phyloP scores from a whole-genome alignment of 192 early-diverging fungal genomes.

The Linnemannia elongata region DNA sequence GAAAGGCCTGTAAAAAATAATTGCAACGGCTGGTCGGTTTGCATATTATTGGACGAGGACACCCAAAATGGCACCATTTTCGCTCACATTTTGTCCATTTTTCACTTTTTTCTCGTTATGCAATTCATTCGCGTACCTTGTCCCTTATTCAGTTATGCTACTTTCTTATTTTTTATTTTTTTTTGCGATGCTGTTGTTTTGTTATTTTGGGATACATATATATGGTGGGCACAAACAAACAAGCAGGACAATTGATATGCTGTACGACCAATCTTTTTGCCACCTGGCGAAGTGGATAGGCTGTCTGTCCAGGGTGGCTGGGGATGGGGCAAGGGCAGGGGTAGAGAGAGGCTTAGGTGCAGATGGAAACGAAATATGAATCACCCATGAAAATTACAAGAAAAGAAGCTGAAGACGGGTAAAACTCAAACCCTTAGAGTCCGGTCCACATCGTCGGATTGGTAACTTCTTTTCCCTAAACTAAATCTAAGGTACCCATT shows the following conservation, averaged over 20 bases:
- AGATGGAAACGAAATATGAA: neutral
- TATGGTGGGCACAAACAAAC: neutral
- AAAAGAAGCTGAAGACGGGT: neutral
- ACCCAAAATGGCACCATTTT: slow-evolving; percentile 41
- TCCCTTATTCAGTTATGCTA: neutral
- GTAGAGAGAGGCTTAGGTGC: neutral
- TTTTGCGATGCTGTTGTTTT: slow-evolving; percentile 1
- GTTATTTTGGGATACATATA: neutral
- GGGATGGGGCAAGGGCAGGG: neutral
- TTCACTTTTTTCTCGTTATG: neutral
- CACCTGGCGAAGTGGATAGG: neutral
- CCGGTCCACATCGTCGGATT: no score
- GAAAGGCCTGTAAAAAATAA: neutral
- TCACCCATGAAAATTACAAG: neutral
- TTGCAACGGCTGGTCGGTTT: neutral
- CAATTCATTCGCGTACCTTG: neutral
- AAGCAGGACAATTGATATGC: no score
- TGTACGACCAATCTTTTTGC: neutral
- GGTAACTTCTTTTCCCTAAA: neutral
- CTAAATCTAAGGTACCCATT: neutral
- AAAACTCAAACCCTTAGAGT: no score
- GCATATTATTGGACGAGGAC: neutral
- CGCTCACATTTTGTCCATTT: slow-evolving; percentile 30
- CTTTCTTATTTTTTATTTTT: neutral
- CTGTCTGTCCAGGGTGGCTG: neutral